Evolutionary conservation across 352 stramenopile genomes (phyloP), one percentile per base, ranked within the genome.

Genomic region (Phytophthora colocasiae): DNA sequence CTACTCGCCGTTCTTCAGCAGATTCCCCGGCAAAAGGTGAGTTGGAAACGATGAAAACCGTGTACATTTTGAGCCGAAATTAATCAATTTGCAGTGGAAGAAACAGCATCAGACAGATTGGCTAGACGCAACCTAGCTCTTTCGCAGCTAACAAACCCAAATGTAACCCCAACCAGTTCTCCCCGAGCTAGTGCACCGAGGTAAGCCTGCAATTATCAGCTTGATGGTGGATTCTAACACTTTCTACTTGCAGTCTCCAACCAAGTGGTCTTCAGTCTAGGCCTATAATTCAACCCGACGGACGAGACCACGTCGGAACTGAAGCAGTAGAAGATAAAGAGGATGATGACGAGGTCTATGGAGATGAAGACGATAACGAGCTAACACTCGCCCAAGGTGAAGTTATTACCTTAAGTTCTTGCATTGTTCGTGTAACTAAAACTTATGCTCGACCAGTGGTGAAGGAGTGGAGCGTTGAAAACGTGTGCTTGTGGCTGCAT

Each of bases 381-480:
- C 17, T 93, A 2, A 90, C 83, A 10, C 70, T 92, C 9, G 83
- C 81, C 4, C 80, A 93, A 85, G 78, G 78, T 87, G 43, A 14
- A 34, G 19, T 15, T 14, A 1, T 3, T 43, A 24, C 26, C 36
- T 31, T 47, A 22, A 31, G 4, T 47, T 22, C 22, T 22, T 22
- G 22, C 22, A 22, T 22, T 22, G 22, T 22, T 22, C 22, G 22
- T 22, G 48, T 49, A 36, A 8, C 14, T 63, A 32, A 58, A 31
- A 2, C 31, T 55, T 49, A n/a, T 24, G 36, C 1, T 34, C 27
- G 14, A 0, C 10, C 45, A 89, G 86, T 92, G 12, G 84, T 94
- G 10, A 77, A 78, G 1, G 81, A 92, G 34, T 94, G 86, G 86
- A 92, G 69, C 17, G 82, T 93, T n/a, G 86, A 92, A 31, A 91